Evolutionary conservation across 2,329 filamentous ascomycete genomes (phyloP), one percentile per base, ranked within the genome.

Genomic region (Curvularia eragrostidis): DNA sequence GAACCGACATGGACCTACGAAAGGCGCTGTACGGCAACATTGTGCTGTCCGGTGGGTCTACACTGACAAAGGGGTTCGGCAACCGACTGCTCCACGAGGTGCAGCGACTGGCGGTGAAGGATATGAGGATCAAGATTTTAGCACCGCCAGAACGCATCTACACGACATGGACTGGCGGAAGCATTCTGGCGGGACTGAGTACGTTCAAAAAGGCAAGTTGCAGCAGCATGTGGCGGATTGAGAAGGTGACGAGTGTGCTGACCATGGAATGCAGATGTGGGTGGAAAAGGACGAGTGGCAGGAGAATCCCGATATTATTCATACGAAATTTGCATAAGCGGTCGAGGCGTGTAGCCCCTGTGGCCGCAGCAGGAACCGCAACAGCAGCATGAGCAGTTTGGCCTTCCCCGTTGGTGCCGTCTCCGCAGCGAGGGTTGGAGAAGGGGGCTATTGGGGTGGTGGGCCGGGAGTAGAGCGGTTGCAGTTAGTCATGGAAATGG

Each of bases 221-320:
- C 15, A 34, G 47, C 30, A 34, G 47, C 30, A 28, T 26, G 18
- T 62, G 62, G 18, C 34, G 32, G 50, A 34, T 28, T 46, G 52
- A 55, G 52, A 38, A 24, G 54, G 48, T 53, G 61, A 9, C n/a
- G n/a, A 55, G 32, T 62, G 59, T 42, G 65, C 73, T 77, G 67
- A 76, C 70, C 67, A 59, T 52, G 56, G 49, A 56, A 32, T 61
- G 56, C 76, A 97, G 94, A 99, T 99, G 95, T 98, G 95, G 93
- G 95, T 99, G 73, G 97, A 93, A 80, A 94, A 97, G 75, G 95
- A 98, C 75, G 95, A 99, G 83, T 99, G 95, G 95, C 95, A 99
- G 77, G 95, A 99, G 84, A 97, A 99, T 76, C 95, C 95, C 18
- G 94, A 99, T 75, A 95, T 99, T 71, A 98, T 99, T 75, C 94